phyloP scores from a whole-genome alignment of 139 green algal species.

The Auxenochlorella pyrenoidosa region DNA sequence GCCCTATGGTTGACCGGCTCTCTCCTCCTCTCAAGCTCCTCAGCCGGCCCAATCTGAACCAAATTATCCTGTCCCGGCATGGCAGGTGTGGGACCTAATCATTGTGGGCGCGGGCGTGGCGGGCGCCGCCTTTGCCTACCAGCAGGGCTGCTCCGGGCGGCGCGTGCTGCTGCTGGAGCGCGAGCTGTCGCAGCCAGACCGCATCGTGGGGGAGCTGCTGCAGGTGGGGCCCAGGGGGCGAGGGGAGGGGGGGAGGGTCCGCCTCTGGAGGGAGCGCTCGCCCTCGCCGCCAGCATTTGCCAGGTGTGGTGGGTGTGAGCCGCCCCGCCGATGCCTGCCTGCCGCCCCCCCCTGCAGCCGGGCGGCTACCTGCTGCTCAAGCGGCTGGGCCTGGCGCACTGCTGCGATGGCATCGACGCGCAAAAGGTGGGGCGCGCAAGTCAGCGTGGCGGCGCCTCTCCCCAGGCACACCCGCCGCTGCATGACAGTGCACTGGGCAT shows the following conservation, averaged over 20 bases:
- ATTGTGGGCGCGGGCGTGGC: conserved; percentile 95
- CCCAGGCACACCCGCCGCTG: too few species aligned
- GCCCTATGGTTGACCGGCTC: too few species aligned
- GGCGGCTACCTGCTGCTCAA: conserved; percentile 95
- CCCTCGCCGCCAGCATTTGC: too few species aligned
- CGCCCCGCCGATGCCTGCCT: not conserved
- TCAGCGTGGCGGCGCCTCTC: too few species aligned
- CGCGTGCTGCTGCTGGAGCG: conserved; percentile 93
- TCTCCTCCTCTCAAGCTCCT: too few species aligned
- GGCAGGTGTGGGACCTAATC: conserved; percentile 92
- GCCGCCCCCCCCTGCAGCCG: conserved; percentile 71
- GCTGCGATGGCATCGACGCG: conserved; percentile 89
- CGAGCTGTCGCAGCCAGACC: conserved; percentile 92
- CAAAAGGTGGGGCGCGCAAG: conserved; percentile 69
- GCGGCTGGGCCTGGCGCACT: conserved; percentile 86
- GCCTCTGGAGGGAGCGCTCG: too few species aligned
- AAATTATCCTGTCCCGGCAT: not conserved
- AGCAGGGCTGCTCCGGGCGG: conserved; percentile 74
- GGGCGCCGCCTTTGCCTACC: conserved; percentile 87
- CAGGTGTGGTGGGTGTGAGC: too few species aligned
- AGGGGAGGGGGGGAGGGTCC: too few species aligned
- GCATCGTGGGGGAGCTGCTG: conserved; percentile 99
- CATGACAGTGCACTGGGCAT: too few species aligned
- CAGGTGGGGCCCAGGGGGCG: too few species aligned
- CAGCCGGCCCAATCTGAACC: not conserved